Evolutionary conservation across 345 rosid species (phyloP).

Genomic region (Populus tremula): DNA sequence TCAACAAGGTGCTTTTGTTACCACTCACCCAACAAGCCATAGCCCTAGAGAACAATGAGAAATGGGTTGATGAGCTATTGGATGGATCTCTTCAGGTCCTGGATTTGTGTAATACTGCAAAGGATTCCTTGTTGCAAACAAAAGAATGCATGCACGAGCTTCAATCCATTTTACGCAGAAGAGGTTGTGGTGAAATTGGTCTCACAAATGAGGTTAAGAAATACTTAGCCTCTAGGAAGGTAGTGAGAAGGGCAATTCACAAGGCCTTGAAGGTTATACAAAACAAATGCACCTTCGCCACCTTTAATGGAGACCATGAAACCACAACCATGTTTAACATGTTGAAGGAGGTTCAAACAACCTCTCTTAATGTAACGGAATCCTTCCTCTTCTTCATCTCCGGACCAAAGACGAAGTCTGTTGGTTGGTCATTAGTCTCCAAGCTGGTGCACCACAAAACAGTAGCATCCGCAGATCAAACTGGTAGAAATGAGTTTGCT

Average conservation of each 20-base stretch:
- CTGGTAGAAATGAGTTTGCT: not conserved
- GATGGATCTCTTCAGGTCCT: too few relatives aligned
- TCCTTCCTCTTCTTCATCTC: slow-evolving; percentile 26
- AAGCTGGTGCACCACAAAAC: not conserved
- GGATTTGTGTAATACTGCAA: slow-evolving; percentile 1
- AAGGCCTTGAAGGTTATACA: slow-evolving; percentile 32
- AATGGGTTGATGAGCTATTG: too few relatives aligned
- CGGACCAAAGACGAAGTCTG: not conserved
- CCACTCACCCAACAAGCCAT: not conserved
- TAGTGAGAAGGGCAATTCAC: slow-evolving; percentile 37
- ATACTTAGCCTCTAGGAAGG: slow-evolving; percentile 43
- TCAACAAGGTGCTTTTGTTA: not conserved
- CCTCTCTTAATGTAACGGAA: slow-evolving; percentile 27
- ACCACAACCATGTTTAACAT: slow-evolving; percentile 3
- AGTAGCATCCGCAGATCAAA: not conserved
- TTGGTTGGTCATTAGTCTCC: not conserved
- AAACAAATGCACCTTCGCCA: slow-evolving; percentile 12
- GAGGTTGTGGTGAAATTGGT: slow-evolving; percentile 4
- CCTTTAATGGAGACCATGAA: slow-evolving; percentile 5
- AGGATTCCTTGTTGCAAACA: slow-evolving; percentile 24
- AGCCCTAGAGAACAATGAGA: not conserved
- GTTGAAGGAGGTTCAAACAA: slow-evolving; percentile 34
- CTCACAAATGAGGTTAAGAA: slow-evolving; percentile 27
- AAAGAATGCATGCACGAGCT: slow-evolving; percentile 24
- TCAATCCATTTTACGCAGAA: slow-evolving; percentile 24